Base-by-base conservation (phyloP, 1,284 basidiomycete species). In the Coniophora puteana region DNA sequence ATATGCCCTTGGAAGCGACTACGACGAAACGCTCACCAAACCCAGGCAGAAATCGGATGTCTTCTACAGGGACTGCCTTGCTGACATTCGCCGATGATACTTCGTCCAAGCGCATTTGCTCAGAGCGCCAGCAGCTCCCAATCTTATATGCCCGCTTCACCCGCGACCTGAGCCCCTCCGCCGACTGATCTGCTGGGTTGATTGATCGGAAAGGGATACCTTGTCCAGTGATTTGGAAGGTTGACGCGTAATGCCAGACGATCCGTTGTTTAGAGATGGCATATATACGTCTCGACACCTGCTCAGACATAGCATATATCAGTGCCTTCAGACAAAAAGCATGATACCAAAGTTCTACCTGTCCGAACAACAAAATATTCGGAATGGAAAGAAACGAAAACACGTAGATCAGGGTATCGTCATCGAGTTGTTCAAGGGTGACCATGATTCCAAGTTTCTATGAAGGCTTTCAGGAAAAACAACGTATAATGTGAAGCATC, bases 1-100 rank as follows among this genome's bases (percentile, higher is more conserved):
- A 84, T 35, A 83, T 74, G 5, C 70, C 69, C 44, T 74, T 72
- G 8, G 77, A 77, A 8, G 78, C 65, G 3, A 75, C 76, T 38
- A 78, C 42, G 10, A 83, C 43, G 54, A 72, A 68, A 38, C 58
- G 55, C 8, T 63, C 67, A 7, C 62, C 65, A 32, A 56, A 54
- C 10, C 67, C 66, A 20, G 69, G 69, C 1, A 81, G 38, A 49
- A 83, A 76, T 14, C 62, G 68, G n/a, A 81, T 62, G 13, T 76
- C 66, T 13, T 71, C 68, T 11, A 82, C 66, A 1, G 66, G 59
- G 1, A 68, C 71, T 22, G 64, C 67, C 4, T 63, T 53, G 29
- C 53, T 58, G 2, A 61, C 58, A 18, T 52, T 42, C 40, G 52
- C 65, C 24, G 23, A 31, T 40, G 24, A 47, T 20, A 55, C 51